Evolutionary conservation across 2,329 filamentous ascomycete species (phyloP).

Genomic region (Ophiostoma perfectum): DNA sequence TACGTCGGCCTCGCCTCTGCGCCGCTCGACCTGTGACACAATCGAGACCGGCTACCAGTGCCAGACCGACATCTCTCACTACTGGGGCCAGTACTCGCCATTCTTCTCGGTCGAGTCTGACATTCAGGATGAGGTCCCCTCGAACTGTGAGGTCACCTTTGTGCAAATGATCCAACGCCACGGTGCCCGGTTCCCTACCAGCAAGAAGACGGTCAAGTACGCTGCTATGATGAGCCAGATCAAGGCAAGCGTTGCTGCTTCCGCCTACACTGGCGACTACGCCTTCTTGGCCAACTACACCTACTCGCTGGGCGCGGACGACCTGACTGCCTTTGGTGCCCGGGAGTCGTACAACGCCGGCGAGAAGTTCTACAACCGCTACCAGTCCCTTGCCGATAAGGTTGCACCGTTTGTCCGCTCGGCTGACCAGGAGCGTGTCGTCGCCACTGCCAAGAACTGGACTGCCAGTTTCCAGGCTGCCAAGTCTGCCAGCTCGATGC

Average conservation of each 20-base stretch:
- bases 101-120: conserved; percentile 68
- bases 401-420: conserved; percentile 47
- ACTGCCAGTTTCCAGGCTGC: conserved; percentile 66
- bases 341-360: conserved; percentile 70
- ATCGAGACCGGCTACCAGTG: conserved; percentile 58
- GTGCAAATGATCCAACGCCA: conserved; percentile 79
- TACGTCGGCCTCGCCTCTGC: not conserved
- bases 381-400: conserved; percentile 52
- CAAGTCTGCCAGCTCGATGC: conserved; percentile 29
- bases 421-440: conserved; percentile 39
- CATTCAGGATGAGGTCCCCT: conserved; percentile 42
- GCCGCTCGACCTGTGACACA: conserved; percentile 42
- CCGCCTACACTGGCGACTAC: conserved; percentile 54
- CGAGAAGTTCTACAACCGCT: conserved; percentile 67
- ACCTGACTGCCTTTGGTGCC: conserved; percentile 60
- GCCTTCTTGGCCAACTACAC: conserved; percentile 68
- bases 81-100: conserved; percentile 85
- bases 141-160: conserved; percentile 63
- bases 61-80: conserved; percentile 54
- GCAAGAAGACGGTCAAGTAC: conserved; percentile 60
- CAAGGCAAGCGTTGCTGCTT: conserved; percentile 56
- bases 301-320: conserved; percentile 53
- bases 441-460: conserved; percentile 65
- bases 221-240: conserved; percentile 59
- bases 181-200: conserved; percentile 63